Evolutionary conservation across 1,139 yeast genomes (phyloP), one percentile per base, ranked within the genome.

Genomic region (Sugiyamaella neomexicana): DNA sequence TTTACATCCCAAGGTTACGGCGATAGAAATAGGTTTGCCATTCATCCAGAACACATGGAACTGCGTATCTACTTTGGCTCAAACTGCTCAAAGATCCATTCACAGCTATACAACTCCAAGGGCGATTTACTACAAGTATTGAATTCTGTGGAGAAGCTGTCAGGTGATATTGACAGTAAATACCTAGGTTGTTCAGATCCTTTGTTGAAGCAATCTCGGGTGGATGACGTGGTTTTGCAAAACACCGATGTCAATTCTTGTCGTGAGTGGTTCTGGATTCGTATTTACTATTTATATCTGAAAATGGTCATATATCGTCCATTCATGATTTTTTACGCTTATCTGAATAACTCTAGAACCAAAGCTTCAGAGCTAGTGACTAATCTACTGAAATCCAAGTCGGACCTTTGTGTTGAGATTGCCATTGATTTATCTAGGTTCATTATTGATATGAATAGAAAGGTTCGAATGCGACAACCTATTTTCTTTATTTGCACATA

Each of bases 321-420:
- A 10, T 39, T 39, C 27, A 39, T 39, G 43, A 39, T 39, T 20
- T 39, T 39, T 39, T 39, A 17, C 29, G 43, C 29, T 17, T 39
- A 39, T 39, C 17, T 36, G 39, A 36, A 36, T n/a, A 36, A 36
- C n/a, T 36, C 39, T 13, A 36, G 17, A n/a, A 36, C 39, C n/a
- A 15, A 36, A 36, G 39, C 39, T 36, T 36, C 39, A 36, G 39
- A 36, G 16, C 39, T 7, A n/a, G 13, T 36, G 2, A 36, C 39
- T 5, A 36, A n/a, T 6, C n/a, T 36, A 36, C 13, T 36, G 13
- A 36, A 36, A 36, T 36, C 39, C 12, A 36, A 36, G 17, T 36
- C 39, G 12, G 39, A 36, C 39, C 39, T 36, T n/a, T 36, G 39
- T n/a, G 39, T 36, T n/a, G 17, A 36, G 39, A 4, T 36, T 5